Evolutionary conservation across 2,329 filamentous ascomycete genomes (phyloP).

Genomic region (Cadophora sp.): DNA sequence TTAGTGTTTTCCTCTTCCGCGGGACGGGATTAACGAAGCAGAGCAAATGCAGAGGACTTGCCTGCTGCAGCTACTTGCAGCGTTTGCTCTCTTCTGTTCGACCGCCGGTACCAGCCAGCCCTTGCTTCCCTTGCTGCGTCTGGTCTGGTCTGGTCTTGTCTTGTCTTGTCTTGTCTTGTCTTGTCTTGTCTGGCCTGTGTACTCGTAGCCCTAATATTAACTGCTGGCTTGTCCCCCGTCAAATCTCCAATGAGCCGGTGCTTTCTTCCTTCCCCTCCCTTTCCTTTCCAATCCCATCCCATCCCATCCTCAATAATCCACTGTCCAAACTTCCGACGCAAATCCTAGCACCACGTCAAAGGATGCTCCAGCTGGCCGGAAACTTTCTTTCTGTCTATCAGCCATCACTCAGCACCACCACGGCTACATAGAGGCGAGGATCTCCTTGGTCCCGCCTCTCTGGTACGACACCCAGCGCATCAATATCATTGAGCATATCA

Average conservation of each 20-base stretch:
- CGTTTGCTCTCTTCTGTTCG: background rate
- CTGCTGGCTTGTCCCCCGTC: background rate
- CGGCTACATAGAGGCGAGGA: conserved; percentile 5
- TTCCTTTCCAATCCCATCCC: conserved; percentile 10
- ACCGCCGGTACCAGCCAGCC: background rate
- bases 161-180: background rate
- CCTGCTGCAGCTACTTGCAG: no score
- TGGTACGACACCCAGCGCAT: conserved; percentile 7
- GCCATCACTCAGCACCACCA: conserved; percentile 21
- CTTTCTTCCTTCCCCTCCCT: conserved; percentile 2
- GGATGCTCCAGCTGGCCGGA: conserved; percentile 18
- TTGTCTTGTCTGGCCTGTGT: background rate
- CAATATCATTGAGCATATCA: background rate
- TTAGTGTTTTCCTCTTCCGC: background rate
- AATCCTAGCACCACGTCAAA: conserved; percentile 22
- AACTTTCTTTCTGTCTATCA: conserved; percentile 17
- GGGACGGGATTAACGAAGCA: background rate
- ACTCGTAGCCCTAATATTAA: background rate
- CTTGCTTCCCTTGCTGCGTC: background rate
- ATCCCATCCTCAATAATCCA: background rate
- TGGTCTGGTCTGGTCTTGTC: background rate
- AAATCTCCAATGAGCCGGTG: background rate
- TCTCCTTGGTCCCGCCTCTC: background rate
- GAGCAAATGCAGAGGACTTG: background rate
- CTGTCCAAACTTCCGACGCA: conserved; percentile 7